Conservation (phyloP, 306 rosid genomes). For the Quercus variabilis region DNA sequence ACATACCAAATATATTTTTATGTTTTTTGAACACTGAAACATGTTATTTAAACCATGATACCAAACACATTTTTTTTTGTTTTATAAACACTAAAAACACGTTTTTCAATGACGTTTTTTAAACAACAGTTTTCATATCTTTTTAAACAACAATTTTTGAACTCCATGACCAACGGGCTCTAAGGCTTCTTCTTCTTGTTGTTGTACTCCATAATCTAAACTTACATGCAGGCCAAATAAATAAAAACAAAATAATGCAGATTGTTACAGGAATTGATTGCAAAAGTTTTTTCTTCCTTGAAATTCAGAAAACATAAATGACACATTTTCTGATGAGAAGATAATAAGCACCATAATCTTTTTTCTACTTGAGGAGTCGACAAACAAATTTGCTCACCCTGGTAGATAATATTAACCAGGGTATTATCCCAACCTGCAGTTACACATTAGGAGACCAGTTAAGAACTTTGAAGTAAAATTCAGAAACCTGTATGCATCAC, state of each 20-base stretch:
- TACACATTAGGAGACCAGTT: background rate
- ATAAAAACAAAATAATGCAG: background rate
- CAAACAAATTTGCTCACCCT: constrained; percentile 71
- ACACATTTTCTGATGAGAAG: constrained; percentile 13
- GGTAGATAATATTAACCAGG: constrained; percentile 76
- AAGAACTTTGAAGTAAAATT: constrained; percentile 1
- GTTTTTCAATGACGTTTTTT: no score
- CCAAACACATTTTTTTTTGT: no score
- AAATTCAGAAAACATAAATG: background rate
- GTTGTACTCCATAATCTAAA: background rate
- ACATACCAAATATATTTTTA: no score
- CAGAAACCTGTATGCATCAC: background rate
- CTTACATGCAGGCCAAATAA: background rate
- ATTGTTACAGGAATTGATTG: background rate
- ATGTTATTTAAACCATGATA: no score
- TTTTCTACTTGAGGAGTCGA: constrained; percentile 35
- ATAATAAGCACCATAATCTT: constrained; percentile 21
- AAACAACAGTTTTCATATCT: no score
- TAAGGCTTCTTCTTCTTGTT: background rate
- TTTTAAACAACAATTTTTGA: no score
- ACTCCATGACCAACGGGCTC: no score
- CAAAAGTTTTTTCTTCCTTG: background rate
- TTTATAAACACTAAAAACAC: no score
- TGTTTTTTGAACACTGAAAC: no score
- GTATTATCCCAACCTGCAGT: constrained; percentile 84